These are phyloP conservation scores for Quercus ilex DNA, from an alignment of 306 rosid genomes.

Conservation along the genomic window DNA sequence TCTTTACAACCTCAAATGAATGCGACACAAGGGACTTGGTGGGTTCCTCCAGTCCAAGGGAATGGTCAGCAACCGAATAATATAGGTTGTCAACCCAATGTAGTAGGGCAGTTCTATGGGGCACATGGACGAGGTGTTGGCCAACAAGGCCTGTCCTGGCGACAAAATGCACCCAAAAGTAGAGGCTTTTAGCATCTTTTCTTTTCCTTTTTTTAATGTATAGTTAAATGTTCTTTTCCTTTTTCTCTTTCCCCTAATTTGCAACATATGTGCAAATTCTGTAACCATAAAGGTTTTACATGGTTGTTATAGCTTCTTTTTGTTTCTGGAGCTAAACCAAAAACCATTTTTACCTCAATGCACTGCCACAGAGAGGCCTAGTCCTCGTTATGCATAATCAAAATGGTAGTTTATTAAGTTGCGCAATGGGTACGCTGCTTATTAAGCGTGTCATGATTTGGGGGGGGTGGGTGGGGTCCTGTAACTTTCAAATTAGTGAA, in stretches of 20 bases:
- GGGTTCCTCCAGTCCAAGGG: slow-evolving; percentile 45
- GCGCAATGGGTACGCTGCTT: not conserved
- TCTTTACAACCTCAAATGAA: slow-evolving; percentile 32
- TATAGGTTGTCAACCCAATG: slow-evolving; percentile 18
- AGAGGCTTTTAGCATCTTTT: slow-evolving; percentile 40
- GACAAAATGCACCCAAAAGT: slow-evolving; percentile 56
- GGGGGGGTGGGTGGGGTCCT: not conserved
- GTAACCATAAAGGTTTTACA: slow-evolving; percentile 24
- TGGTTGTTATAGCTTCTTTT: not conserved
- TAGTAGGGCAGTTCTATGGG: slow-evolving; percentile 42
- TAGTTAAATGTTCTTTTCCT: not conserved
- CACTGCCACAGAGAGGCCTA: not conserved
- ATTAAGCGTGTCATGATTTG: not conserved
- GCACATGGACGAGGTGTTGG: slow-evolving; percentile 24
- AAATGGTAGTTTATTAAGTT: not conserved
- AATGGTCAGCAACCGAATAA: slow-evolving; percentile 22
- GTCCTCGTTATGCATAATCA: not conserved
- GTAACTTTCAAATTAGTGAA: not conserved
- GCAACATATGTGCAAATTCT: slow-evolving; percentile 21
- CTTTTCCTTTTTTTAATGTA: slow-evolving; percentile 1
- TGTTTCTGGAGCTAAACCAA: not conserved
- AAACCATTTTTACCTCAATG: not conserved
- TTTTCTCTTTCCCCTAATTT: not conserved
- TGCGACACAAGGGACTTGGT: slow-evolving; percentile 33
- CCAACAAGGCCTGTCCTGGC: slow-evolving; percentile 44